These are phyloP conservation scores for Nissolia schottii DNA, from an alignment of 306 rosid genomes.

Conservation along the genomic window DNA sequence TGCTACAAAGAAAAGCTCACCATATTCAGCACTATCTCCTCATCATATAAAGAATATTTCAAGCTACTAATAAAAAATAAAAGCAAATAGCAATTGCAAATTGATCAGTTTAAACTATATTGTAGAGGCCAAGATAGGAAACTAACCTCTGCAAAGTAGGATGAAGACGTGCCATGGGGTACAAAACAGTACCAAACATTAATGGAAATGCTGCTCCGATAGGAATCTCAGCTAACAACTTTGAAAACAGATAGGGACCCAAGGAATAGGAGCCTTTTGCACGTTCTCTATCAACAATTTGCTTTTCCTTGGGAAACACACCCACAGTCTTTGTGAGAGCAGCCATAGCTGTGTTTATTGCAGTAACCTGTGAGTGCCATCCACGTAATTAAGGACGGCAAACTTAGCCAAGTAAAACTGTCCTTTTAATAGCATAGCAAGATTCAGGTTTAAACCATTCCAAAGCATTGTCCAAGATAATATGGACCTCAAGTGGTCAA, in stretches of 20 bases:
- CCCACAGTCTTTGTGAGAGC: conserved; percentile 94
- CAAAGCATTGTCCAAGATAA: neutral
- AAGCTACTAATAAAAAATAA: conserved; percentile 4
- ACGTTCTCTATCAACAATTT: conserved; percentile 89
- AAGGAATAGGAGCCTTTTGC: conserved; percentile 78
- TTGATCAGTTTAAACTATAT: neutral
- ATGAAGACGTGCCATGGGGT: conserved; percentile 97
- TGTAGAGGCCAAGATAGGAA: neutral
- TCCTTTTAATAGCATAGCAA: neutral
- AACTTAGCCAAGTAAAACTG: conserved; percentile 14
- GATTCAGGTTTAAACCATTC: conserved; percentile 15
- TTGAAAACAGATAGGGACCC: conserved; percentile 92
- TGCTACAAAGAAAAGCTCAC: neutral
- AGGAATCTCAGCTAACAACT: conserved; percentile 91
- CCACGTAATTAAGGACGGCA: conserved; percentile 20
- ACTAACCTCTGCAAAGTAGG: conserved; percentile 68
- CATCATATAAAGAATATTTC: neutral
- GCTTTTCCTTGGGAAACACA: conserved; percentile 86
- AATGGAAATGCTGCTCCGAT: conserved; percentile 90
- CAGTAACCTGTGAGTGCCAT: conserved; percentile 70
- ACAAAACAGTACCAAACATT: conserved; percentile 79
- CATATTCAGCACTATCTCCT: neutral
- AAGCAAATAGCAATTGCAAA: neutral
- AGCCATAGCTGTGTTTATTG: conserved; percentile 96
- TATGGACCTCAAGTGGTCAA: conserved; percentile 15